These are phyloP conservation scores for Suhomyces sp. DNA, from an alignment of 805 yeast species.

Conservation along the genomic window DNA sequence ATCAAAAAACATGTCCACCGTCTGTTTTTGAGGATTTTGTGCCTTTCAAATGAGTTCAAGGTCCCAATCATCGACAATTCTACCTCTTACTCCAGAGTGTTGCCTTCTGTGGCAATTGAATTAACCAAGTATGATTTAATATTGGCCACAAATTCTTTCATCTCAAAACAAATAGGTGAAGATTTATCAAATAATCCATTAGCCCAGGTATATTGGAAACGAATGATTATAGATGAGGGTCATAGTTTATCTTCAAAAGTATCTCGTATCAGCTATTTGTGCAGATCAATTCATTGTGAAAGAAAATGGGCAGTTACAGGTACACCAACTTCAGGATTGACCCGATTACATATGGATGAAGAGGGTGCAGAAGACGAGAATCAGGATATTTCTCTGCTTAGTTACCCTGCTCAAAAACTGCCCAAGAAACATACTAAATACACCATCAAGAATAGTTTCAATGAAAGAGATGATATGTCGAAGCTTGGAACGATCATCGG, in stretches of 20 bases:
- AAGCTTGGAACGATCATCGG: constrained; percentile 53
- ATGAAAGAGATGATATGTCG: constrained; percentile 51
- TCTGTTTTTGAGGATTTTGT: constrained; percentile 34
- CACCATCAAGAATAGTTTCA: constrained; percentile 49
- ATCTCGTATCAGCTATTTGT: constrained; percentile 49
- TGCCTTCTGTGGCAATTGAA: constrained; percentile 26
- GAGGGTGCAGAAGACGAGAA: constrained; percentile 15
- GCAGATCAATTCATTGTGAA: constrained; percentile 52
- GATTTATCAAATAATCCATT: constrained; percentile 32
- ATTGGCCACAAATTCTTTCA: constrained; percentile 47
- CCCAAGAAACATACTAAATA: constrained; percentile 30
- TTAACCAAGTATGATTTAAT: constrained; percentile 52
- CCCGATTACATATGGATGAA: constrained; percentile 53
- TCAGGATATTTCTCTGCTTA: too few relatives aligned
- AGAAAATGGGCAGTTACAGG: constrained; percentile 76
- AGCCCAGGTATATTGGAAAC: constrained; percentile 56
- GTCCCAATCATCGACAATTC: constrained; percentile 12
- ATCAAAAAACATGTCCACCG: constrained; percentile 52
- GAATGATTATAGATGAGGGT: constrained; percentile 75
- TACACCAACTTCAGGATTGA: constrained; percentile 72
- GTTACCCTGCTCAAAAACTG: neutral
- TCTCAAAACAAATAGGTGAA: constrained; percentile 41
- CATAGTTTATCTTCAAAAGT: constrained; percentile 58
- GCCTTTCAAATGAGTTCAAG: constrained; percentile 33
- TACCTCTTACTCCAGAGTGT: constrained; percentile 17